Conservation (phyloP, 2,329 filamentous ascomycete genomes). For the Ophiostoma quercus region DNA sequence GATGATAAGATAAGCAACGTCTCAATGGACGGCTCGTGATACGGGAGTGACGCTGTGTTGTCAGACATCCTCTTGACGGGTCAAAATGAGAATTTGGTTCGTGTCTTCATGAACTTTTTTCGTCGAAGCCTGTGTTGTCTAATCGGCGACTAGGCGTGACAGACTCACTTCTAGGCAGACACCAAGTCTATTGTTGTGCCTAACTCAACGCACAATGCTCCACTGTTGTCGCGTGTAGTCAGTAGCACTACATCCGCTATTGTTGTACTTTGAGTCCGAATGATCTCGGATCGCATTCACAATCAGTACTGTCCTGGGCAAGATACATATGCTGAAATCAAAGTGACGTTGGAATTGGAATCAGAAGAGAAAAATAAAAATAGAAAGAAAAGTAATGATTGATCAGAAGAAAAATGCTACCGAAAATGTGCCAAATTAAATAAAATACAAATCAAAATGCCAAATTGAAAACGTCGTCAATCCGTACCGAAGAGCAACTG, state of each 20-base stretch:
- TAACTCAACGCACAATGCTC: no score
- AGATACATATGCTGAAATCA: neutral
- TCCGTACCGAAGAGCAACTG: neutral
- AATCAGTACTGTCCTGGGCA: neutral
- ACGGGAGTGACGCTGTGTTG: slow-evolving; percentile 33
- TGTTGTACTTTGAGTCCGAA: neutral
- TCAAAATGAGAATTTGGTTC: neutral
- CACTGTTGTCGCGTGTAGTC: no score
- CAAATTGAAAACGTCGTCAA: neutral
- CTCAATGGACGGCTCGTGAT: slow-evolving; percentile 57
- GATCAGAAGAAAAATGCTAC: neutral
- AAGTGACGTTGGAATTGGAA: neutral
- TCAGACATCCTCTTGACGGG: neutral
- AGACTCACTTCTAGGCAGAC: neutral
- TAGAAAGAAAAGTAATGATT: neutral
- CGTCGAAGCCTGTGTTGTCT: neutral
- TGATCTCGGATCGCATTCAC: neutral
- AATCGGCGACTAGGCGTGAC: neutral
- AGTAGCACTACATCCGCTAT: no score
- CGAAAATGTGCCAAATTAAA: neutral
- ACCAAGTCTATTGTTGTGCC: no score
- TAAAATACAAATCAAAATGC: neutral
- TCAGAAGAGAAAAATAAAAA: neutral
- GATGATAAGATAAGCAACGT: slow-evolving; percentile 56
- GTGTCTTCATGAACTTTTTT: neutral